Evolutionary conservation across 371 early-diverging fungal species (phyloP), one percentile per base, ranked within the genome.

Genomic region (Entomophthora muscae): DNA sequence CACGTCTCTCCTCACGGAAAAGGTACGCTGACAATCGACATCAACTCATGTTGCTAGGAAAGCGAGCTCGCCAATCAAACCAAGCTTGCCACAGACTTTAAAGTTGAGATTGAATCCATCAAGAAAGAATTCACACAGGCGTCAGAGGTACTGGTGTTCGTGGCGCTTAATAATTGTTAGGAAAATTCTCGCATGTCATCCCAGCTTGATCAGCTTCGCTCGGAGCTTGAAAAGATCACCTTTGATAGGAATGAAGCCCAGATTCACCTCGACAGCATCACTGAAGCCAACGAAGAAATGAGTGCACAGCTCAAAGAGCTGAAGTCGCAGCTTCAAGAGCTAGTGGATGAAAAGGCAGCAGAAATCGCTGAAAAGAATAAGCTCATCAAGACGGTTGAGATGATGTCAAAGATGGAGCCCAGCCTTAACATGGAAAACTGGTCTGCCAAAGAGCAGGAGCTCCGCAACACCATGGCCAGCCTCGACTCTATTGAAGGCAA

Each of bases 1-100:
- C 57, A 82, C 82, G 68, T 93, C 95, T 68, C 85, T 88, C 65
- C 74, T 95, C 42, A 83, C 89, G 1, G 92, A 94, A 66, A 93
- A 91, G 69, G 91, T 89, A 67, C 42, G 10, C 31, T 53, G 22
- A 63, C n/a, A 12, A 33, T 63, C 53, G 23, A 3, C 13, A 28
- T 57, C 22, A 28, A 28, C 22, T 12, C 29, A 29, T 29, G 21
- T 51, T 10, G 22, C 31, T 53, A 63, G 64, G 76, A 76, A 32
- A 67, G 64, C 55, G 72, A 75, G 51, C 64, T 75, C 55, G 66
- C 66, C 31, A 68, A 67, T 29, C 21, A 70, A 13, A 52, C 63
- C 42, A 71, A 69, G 61, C 66, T 63, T 30, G 57, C 64, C 32
- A 61, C 60, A 12, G 53, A 64, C 28, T 53, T 73, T 67, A 79